phyloP scores from a whole-genome alignment of 2,329 filamentous ascomycete genomes.

The Chrysoporthe puriensis region DNA sequence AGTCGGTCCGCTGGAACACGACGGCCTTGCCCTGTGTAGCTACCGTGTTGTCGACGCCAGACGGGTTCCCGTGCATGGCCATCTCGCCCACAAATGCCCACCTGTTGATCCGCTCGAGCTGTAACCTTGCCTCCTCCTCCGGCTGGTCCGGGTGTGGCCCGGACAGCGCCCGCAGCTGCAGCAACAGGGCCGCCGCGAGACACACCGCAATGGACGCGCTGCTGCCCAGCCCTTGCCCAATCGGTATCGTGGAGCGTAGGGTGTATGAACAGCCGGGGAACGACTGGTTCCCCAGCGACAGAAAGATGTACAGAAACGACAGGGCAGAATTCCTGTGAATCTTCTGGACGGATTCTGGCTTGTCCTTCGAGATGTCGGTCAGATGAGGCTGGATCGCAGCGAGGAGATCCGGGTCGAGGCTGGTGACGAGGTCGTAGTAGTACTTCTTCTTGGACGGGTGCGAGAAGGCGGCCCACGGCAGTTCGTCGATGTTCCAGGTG shows the following conservation, averaged over 20 bases:
- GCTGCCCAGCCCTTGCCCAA: slow-evolving; percentile 87
- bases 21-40: slow-evolving; percentile 92
- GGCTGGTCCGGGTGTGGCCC: slow-evolving; percentile 93
- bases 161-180: slow-evolving; percentile 85
- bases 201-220: slow-evolving; percentile 95
- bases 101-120: slow-evolving; percentile 93
- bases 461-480: slow-evolving; percentile 86
- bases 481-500: slow-evolving; percentile 89
- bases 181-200: slow-evolving; percentile 77
- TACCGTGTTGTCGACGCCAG: slow-evolving; percentile 96
- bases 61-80: slow-evolving; percentile 96
- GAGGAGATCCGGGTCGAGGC: slow-evolving; percentile 81
- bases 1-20: slow-evolving; percentile 81
- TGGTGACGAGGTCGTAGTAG: slow-evolving; percentile 88
- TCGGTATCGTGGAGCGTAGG: slow-evolving; percentile 89
- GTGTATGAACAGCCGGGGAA: slow-evolving; percentile 87
- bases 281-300: slow-evolving; percentile 79
- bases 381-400: slow-evolving; percentile 82
- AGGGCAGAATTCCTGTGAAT: slow-evolving; percentile 81
- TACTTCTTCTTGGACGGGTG: slow-evolving; percentile 86
- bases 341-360: slow-evolving; percentile 74
- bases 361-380: slow-evolving; percentile 66
- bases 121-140: slow-evolving; percentile 80
- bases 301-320: slow-evolving; percentile 89
- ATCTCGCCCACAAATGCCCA: slow-evolving; percentile 98